Conservation (phyloP, 768 basidiomycete species). For the Boletus edulis region DNA sequence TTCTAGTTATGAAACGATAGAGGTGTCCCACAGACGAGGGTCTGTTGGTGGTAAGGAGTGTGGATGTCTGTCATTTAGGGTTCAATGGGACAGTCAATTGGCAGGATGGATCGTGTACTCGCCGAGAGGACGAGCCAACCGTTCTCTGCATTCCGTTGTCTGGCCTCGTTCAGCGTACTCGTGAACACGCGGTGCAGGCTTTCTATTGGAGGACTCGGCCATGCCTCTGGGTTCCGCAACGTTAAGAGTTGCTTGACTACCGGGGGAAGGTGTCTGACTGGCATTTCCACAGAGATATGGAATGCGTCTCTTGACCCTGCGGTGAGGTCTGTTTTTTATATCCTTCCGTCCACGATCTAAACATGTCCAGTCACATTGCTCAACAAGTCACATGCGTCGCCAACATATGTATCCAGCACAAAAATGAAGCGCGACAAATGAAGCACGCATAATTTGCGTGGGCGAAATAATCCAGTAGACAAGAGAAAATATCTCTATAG, state of each 20-base stretch:
- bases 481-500: constrained; percentile 7
- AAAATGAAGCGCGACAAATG: constrained; percentile 13
- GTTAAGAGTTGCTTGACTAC: constrained; percentile 70
- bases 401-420: constrained; percentile 22
- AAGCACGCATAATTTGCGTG: constrained; percentile 2
- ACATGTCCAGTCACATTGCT: constrained; percentile 9
- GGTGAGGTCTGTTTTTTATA: too few species aligned
- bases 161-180: constrained; percentile 65
- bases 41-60: constrained; percentile 78
- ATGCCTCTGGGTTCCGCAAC: constrained; percentile 60
- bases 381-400: constrained; percentile 23
- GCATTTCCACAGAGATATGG: constrained; percentile 15
- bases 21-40: constrained; percentile 77
- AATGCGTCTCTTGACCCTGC: background rate
- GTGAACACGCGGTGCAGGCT: constrained; percentile 55
- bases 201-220: constrained; percentile 53
- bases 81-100: constrained; percentile 21
- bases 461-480: background rate
- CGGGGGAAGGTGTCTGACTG: constrained; percentile 52
- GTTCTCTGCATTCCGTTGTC: constrained; percentile 59
- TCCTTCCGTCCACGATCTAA: background rate
- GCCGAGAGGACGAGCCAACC: constrained; percentile 84
- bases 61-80: constrained; percentile 63
- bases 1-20: constrained; percentile 72
- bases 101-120: constrained; percentile 26